Evolutionary conservation across 139 green algal genomes (phyloP), one percentile per base, ranked within the genome.

Genomic region (Coelastrella sp.): DNA sequence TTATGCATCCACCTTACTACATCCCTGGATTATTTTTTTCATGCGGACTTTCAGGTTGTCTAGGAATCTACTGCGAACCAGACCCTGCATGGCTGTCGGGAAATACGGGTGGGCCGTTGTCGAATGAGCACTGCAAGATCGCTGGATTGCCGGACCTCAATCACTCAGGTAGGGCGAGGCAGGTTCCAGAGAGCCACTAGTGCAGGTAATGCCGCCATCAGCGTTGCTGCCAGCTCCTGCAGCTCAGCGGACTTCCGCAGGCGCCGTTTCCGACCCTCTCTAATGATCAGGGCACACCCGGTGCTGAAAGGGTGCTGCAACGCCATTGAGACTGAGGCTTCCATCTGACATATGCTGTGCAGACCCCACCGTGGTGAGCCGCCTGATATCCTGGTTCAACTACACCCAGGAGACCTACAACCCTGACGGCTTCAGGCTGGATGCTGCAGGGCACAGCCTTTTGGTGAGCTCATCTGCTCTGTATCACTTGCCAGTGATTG

Each of bases 71-170:
- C 79, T 85, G 79, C 15, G 20, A 73, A 6, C 15, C 56, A 7
- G 79, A 73, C 59, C 58, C 79, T 17, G 15, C 57, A 56, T 58
- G 79, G 49, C 11, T 56, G 5, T 85, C 59, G 59, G 58, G 7
- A 7, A 65, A n/a, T 58, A 58, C 79, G 3, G 8, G 10, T 22
- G 83, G 59, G 85, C 25, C 80, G 9, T 89, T 59, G 10, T 7
- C 57, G 11, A 25, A 75, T 8, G 49, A 68, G 59, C 20, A 93
- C 59, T 94, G 92, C 82, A 75, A 85, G 9, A 65, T 93, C 59
- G 63, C 49, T 4, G 82, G 82, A 3, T 75, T 91, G 63, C 90
- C 75, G 9, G 90, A 92, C 27, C 85, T 93, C 7, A 87, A 92
- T 49, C 92, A 94, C 22, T 59, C 58, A 73, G 81, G 58, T 70